phyloP scores from a whole-genome alignment of 192 early-diverging fungal species.

The Coemansia sp. region DNA sequence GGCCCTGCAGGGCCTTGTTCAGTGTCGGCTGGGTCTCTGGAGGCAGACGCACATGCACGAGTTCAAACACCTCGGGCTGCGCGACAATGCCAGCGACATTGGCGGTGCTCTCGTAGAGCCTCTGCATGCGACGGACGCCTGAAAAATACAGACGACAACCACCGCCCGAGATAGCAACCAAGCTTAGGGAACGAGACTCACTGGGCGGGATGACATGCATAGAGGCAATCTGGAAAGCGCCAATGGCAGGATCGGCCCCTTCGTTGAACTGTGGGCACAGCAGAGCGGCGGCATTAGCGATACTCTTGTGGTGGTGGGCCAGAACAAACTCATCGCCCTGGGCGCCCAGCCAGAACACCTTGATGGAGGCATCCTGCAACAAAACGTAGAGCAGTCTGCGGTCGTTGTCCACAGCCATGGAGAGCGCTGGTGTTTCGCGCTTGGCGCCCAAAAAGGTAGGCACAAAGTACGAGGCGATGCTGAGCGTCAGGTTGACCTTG shows the following conservation, averaged over 20 bases:
- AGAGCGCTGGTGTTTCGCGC: conserved; percentile 53
- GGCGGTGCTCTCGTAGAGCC: conserved; percentile 24
- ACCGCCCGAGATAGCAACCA: conserved; percentile 77
- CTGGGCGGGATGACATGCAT: conserved; percentile 61
- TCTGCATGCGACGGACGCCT: conserved; percentile 42
- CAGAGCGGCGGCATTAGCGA: conserved; percentile 42
- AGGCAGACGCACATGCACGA: conserved; percentile 68
- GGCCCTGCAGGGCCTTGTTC: conserved; percentile 10
- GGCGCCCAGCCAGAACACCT: conserved; percentile 63
- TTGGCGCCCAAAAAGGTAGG: conserved; percentile 57
- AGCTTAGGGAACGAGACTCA: conserved; percentile 65
- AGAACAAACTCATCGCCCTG: conserved; percentile 57
- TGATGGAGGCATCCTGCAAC: conserved; percentile 62
- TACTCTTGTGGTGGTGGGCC: conserved; percentile 49
- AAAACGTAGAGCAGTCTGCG: conserved; percentile 72
- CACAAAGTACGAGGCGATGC: conserved; percentile 62
- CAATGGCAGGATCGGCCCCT: conserved; percentile 35
- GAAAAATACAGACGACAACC: conserved; percentile 77
- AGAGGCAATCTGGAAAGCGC: conserved; percentile 66
- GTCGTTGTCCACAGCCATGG: conserved; percentile 64
- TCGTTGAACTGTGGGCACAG: conserved; percentile 53
- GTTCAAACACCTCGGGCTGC: conserved; percentile 57
- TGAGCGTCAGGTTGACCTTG: conserved; percentile 70
- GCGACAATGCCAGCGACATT: not conserved
- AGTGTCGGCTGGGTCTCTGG: conserved; percentile 50